Percentiles rank a stretch among this genome's conserved stretches.
These are phyloP conservation scores for Moricandia arvensis DNA, from an alignment of 345 rosid species.

Conservation along the genomic window DNA sequence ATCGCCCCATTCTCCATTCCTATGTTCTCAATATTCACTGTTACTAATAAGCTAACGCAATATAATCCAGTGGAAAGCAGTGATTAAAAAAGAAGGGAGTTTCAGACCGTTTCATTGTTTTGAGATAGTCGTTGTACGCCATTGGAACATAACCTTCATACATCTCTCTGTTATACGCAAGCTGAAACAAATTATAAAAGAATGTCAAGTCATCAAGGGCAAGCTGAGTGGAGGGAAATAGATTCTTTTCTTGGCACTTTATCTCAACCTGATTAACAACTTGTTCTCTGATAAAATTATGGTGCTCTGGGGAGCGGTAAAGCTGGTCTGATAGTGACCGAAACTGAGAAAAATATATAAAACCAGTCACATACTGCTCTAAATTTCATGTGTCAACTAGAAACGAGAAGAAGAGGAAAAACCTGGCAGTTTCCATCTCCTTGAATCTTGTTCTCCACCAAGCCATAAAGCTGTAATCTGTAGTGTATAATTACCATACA, in stretches of 20 bases:
- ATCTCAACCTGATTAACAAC: conserved; percentile 63
- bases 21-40: neutral
- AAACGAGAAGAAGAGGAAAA: neutral
- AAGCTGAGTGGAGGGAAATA: neutral
- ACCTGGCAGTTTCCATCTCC: conserved; percentile 82
- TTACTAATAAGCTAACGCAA: neutral
- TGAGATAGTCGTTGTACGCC: conserved; percentile 61
- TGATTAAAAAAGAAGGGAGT: neutral
- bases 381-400: neutral
- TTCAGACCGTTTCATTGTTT: conserved; percentile 60
- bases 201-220: neutral
- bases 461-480: conserved; percentile 62
- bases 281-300: conserved; percentile 67
- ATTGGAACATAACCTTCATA: conserved; percentile 77
- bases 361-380: conserved; percentile 6
- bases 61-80: neutral
- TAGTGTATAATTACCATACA: conserved; percentile 6
- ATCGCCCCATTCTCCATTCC: conserved; percentile 49
- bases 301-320: conserved; percentile 74
- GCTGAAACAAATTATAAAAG: conserved; percentile 16
- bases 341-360: conserved; percentile 48
- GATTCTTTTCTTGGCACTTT: conserved; percentile 6
- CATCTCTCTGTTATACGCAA: conserved; percentile 44
- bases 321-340: conserved; percentile 88
- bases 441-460: conserved; percentile 63